Base-by-base conservation (phyloP, 2,329 filamentous ascomycete species). In the Xylogone sp. region DNA sequence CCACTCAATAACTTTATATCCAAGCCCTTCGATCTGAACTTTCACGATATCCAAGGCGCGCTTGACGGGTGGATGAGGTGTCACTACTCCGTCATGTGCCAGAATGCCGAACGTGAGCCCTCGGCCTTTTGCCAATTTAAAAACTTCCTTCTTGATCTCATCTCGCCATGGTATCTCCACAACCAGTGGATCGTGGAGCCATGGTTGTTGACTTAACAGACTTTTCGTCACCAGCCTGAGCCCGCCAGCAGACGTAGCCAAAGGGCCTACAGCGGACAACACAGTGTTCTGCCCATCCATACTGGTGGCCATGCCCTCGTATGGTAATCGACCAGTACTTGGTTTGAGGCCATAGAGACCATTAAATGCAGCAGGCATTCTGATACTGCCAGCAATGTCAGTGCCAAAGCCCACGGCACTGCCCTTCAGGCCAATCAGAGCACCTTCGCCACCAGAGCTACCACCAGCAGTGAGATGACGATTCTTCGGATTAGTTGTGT, bases 131-230 rank as follows among this genome's bases (percentile, higher is more conserved):
- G 65, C 61, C 2, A 57, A 59, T 8, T 66, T 54, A 22, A 75
- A 69, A 1, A 73, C 34, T 43, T 45, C n/a, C 12, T 16, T 39
- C 10, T 16, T 5, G 12, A 39, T 19, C 2, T 77, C 69, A 16
- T 73, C 65, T 2, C 82, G 74, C 76, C 83, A 88, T 0, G 84
- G 84, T 0, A 88, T 69, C 8, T 84, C 79, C 42, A 83, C 66
- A 0, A 83, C 80, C 1, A 81, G 68, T 0, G 85, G 84, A 62
- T 89, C 86, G 51, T 78, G 67, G 1, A 79, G 65, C 86, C 86
- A 89, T 0, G 86, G 86, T 48, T 80, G 59, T 20, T 75, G 75
- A 4, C 69, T 69, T 1, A 89, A 66, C 1, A 87, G 61, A 0
- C 76, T 69, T 55, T 78, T 74, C 2, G 81, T 72, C 2, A 83